These are phyloP conservation scores for Chrysanthemum lavandulifolium DNA, from an alignment of 129 eudicot species.

Conservation along the genomic window DNA sequence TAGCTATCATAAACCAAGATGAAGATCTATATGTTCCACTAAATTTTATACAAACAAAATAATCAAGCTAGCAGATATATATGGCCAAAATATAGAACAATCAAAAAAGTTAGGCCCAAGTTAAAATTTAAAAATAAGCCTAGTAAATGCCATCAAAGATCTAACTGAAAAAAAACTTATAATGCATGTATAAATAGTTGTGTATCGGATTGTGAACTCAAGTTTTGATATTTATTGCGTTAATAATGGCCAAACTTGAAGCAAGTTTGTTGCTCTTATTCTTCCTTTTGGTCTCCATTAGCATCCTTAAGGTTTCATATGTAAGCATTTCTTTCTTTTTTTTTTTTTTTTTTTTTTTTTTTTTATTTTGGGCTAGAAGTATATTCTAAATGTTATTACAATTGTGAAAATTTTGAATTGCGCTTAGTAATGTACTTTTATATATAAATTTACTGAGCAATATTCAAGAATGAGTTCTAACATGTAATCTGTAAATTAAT, in stretches of 20 bases:
- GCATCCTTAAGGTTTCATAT: conserved; percentile 20
- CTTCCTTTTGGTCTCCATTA: conserved; percentile 12
- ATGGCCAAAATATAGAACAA: not conserved
- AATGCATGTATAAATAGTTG: not conserved
- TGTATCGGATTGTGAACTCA: conserved; percentile 7
- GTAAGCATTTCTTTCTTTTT: conserved; percentile 18
- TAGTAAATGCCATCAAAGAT: conserved; percentile 26
- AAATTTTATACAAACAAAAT: not conserved
- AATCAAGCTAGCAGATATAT: not conserved
- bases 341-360: too few species aligned
- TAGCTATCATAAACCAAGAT: not conserved
- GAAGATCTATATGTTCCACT: not conserved
- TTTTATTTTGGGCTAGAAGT: not conserved
- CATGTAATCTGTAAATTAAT: too few species aligned
- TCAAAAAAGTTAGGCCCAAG: not conserved
- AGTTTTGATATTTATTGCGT: not conserved
- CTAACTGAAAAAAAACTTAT: conserved; percentile 8
- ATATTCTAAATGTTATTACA: too few species aligned
- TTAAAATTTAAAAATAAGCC: conserved; percentile 20
- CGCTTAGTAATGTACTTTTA: too few species aligned
- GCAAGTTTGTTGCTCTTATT: conserved; percentile 19
- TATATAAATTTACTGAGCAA: too few species aligned
- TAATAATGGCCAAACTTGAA: conserved; percentile 31
- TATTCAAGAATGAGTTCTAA: too few species aligned
- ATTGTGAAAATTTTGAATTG: too few species aligned